A percentile compares a stretch with the other conserved stretches of the same genome.
phyloP scores from a whole-genome alignment of 148 eudicot genomes.

The Polygonum maritimum region DNA sequence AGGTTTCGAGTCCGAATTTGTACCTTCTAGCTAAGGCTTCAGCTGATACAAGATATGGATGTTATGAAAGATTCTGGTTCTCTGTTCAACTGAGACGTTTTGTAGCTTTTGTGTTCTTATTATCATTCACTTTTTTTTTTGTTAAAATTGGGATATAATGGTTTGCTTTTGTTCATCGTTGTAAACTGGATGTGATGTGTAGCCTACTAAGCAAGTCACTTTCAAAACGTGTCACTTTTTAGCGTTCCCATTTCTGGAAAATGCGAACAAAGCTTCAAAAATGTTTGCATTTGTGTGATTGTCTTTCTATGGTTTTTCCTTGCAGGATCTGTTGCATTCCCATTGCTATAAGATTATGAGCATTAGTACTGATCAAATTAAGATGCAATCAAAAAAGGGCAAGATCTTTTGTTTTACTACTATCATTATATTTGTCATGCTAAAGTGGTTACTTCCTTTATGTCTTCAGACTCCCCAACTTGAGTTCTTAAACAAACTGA shows the following conservation, averaged over 20 bases:
- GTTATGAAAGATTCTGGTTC: constrained; percentile 5
- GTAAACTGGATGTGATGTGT: neutral
- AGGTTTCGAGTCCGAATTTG: constrained; percentile 94
- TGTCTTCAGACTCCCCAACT: too few species aligned
- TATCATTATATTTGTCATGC: too few species aligned
- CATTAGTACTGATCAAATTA: too few species aligned
- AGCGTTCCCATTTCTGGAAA: neutral
- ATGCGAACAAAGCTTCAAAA: too few species aligned
- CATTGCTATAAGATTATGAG: too few species aligned
- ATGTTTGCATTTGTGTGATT: too few species aligned
- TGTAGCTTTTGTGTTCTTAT: neutral
- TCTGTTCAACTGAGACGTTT: neutral
- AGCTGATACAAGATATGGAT: constrained; percentile 45
- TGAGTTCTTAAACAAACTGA: too few species aligned
- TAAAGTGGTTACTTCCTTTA: too few species aligned
- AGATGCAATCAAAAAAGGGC: too few species aligned
- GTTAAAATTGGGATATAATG: neutral
- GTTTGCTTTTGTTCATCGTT: neutral
- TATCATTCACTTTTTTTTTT: neutral
- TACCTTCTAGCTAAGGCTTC: constrained; percentile 87
- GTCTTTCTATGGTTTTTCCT: too few species aligned
- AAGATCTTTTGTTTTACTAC: too few species aligned
- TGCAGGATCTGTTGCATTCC: too few species aligned
- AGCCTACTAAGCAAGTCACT: neutral
- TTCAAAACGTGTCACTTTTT: neutral